Evolutionary conservation across 2,329 filamentous ascomycete genomes (phyloP).

Genomic region (Myotisia sp.): DNA sequence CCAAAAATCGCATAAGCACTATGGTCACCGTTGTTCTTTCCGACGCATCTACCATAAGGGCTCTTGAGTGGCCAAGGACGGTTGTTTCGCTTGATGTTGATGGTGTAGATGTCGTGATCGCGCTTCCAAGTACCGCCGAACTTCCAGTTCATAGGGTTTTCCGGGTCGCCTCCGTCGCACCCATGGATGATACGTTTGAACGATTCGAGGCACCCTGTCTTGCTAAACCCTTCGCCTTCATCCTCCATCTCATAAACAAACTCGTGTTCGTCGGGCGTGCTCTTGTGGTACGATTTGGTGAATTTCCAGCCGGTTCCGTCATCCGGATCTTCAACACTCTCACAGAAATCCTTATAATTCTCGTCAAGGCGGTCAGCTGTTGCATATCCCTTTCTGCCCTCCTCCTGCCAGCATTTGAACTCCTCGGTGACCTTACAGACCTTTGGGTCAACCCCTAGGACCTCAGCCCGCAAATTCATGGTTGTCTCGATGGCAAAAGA

Average conservation of each 20-base stretch:
- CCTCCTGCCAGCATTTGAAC: conserved; percentile 18
- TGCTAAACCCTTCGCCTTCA: conserved; percentile 6
- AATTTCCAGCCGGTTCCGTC: conserved; percentile 13
- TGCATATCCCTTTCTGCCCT: conserved; percentile 16
- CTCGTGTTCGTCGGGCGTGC: conserved; percentile 18
- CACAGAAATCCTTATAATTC: conserved; percentile 19
- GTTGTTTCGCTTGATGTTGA: conserved; percentile 13
- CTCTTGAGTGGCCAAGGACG: conserved; percentile 17
- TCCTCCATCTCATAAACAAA: conserved; percentile 12
- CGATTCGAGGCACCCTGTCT: conserved; percentile 10
- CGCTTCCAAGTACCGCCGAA: conserved; percentile 15
- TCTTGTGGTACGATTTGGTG: conserved; percentile 15
- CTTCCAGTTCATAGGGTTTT: conserved; percentile 20
- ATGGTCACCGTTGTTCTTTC: conserved; percentile 13
- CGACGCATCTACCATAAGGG: conserved; percentile 14
- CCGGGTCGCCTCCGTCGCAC: conserved; percentile 16
- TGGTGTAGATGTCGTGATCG: conserved; percentile 17
- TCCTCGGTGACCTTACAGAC: conserved; percentile 11
- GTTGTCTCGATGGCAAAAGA: conserved; percentile 17
- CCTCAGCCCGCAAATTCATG: conserved; percentile 13
- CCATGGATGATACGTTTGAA: conserved; percentile 16
- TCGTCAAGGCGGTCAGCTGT: conserved; percentile 14
- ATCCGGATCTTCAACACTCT: conserved; percentile 11
- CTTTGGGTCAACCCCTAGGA: conserved; percentile 11
- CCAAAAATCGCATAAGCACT: conserved; percentile 17